A percentile compares a stretch with the other conserved stretches of the same genome.
phyloP scores from a whole-genome alignment of 495 filamentous ascomycete genomes.

The Mytilinidion resinicola region DNA sequence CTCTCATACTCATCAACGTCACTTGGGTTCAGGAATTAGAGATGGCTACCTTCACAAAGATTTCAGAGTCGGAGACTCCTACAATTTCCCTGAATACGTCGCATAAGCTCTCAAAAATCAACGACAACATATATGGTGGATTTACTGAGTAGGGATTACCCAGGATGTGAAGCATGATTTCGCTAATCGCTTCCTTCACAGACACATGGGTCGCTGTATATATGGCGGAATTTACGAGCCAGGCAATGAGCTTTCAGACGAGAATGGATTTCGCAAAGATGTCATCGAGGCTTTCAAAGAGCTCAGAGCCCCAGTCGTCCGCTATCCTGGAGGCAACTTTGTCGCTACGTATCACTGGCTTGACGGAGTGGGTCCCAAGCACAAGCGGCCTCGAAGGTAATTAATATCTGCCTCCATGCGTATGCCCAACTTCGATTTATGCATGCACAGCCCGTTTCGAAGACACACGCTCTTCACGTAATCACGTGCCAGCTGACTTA shows the following conservation, averaged over 20 bases:
- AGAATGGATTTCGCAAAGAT: slow-evolving; percentile 69
- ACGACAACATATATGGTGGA: slow-evolving; percentile 67
- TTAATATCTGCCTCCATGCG: slow-evolving; percentile 5
- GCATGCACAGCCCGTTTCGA: no score
- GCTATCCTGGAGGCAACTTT: slow-evolving; percentile 78
- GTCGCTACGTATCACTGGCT: slow-evolving; percentile 78
- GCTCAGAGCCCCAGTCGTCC: slow-evolving; percentile 64
- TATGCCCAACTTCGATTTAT: no score
- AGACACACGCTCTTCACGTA: no score
- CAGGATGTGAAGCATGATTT: neutral
- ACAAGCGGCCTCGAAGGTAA: slow-evolving; percentile 53
- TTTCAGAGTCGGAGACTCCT: slow-evolving; percentile 50
- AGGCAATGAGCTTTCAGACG: slow-evolving; percentile 59
- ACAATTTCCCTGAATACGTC: slow-evolving; percentile 55
- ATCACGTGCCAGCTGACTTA: no score
- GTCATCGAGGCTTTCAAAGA: slow-evolving; percentile 64
- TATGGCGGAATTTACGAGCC: slow-evolving; percentile 82
- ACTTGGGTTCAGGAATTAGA: no score
- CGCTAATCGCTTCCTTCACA: slow-evolving; percentile 27
- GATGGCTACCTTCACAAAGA: slow-evolving; percentile 67
- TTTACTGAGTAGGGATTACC: slow-evolving; percentile 58
- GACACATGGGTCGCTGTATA: slow-evolving; percentile 79
- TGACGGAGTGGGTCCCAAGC: slow-evolving; percentile 67
- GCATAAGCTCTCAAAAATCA: slow-evolving; percentile 60
- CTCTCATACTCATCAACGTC: neutral